A percentile compares a stretch with the other conserved stretches of the same genome.
Conservation (phyloP, 169 alveolate species). For the Cryptosporidium tyzzeri region DNA sequence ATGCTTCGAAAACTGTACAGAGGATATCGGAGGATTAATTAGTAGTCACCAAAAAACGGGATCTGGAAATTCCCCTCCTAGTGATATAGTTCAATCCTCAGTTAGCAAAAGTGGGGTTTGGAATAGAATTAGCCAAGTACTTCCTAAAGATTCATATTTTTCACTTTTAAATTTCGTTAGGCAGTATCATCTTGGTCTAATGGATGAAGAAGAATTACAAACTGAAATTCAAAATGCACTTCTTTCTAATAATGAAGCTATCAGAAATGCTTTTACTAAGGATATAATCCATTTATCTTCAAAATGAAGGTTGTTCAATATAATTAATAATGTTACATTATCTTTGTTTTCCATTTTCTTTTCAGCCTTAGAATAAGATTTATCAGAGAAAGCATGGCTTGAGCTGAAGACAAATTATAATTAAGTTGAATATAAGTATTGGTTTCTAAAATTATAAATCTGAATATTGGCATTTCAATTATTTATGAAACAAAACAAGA, state of each 20-base stretch:
- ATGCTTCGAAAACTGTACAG: neutral
- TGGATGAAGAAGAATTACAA: slow-evolving; percentile 56
- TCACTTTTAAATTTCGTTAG: slow-evolving; percentile 53
- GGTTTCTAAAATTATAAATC: too few relatives aligned
- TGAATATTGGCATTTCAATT: neutral
- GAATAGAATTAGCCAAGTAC: slow-evolving; percentile 67
- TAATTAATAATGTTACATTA: too few relatives aligned
- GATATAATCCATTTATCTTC: slow-evolving; percentile 47
- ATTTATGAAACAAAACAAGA: too few relatives aligned
- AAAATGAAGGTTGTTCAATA: neutral
- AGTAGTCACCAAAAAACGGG: neutral
- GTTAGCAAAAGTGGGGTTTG: slow-evolving; percentile 43
- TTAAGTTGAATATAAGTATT: too few relatives aligned
- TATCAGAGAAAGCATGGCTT: too few relatives aligned
- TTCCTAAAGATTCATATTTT: slow-evolving; percentile 48
- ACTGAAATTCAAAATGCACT: slow-evolving; percentile 52
- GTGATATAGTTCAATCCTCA: neutral
- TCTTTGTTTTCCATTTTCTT: neutral
- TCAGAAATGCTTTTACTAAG: slow-evolving; percentile 46
- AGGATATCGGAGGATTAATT: neutral
- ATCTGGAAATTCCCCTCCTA: neutral
- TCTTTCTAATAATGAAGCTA: slow-evolving; percentile 50
- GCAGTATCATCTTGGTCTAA: slow-evolving; percentile 37
- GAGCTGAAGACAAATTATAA: neutral
- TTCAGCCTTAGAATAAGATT: neutral